Percentiles rank a stretch among this genome's conserved stretches.
Conservation (phyloP, 2,329 filamentous ascomycete species). For the Aspergillus tubingensis region DNA sequence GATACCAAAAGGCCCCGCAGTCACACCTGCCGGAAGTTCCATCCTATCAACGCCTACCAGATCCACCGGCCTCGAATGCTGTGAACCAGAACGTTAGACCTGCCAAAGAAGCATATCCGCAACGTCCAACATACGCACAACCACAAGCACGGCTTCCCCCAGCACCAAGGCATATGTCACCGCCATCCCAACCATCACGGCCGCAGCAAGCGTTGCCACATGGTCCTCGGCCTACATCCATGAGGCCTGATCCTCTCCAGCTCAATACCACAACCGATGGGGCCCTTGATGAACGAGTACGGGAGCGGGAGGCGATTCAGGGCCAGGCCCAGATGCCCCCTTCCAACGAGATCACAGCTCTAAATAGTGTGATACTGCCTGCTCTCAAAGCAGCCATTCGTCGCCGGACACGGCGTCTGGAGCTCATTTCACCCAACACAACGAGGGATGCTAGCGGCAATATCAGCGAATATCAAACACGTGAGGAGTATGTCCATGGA, state of each 20-base stretch:
- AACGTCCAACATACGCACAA: conserved; percentile 7
- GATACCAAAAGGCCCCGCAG: conserved; percentile 29
- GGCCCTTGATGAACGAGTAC: conserved; percentile 11
- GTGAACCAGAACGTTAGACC: conserved; percentile 15
- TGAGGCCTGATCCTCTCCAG: conserved; percentile 9
- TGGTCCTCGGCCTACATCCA: conserved; percentile 10
- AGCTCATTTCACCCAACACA: conserved; percentile 41
- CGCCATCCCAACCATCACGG: conserved; percentile 30
- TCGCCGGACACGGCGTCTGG: conserved; percentile 65
- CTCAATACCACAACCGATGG: conserved; percentile 9
- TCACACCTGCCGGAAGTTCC: conserved; percentile 37
- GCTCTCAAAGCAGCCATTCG: conserved; percentile 89
- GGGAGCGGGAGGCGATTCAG: conserved; percentile 19
- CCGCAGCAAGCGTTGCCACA: conserved; percentile 15
- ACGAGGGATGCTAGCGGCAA: conserved; percentile 57
- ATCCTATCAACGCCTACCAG: conserved; percentile 30
- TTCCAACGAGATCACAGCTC: conserved; percentile 72
- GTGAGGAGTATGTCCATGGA: conserved; percentile 77
- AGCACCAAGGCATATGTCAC: conserved; percentile 60
- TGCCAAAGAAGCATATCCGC: conserved; percentile 13
- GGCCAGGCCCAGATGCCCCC: conserved; percentile 11
- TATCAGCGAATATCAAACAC: conserved; percentile 54
- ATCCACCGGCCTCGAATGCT: conserved; percentile 23
- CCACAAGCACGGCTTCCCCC: conserved; percentile 35
- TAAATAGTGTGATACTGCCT: conserved; percentile 89